Conservation (phyloP, 1,284 basidiomycete species). For the Cystobasidium sp. region DNA sequence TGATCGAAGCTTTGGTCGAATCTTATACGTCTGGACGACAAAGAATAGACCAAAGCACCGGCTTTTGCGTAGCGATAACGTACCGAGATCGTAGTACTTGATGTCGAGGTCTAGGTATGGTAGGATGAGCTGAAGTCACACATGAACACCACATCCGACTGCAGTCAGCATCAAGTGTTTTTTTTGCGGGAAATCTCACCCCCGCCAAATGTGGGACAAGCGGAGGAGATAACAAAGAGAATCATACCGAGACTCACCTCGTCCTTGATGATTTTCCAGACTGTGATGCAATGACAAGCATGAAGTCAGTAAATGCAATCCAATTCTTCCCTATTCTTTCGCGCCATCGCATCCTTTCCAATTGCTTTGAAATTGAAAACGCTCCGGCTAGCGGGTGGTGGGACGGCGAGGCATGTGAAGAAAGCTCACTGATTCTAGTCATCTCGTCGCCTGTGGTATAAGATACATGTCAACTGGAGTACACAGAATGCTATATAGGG, state of each 20-base stretch:
- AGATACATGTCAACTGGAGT: neutral
- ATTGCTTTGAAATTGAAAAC: neutral
- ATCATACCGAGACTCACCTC: constrained; percentile 65
- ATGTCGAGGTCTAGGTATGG: constrained; percentile 94
- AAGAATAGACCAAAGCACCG: too few relatives aligned
- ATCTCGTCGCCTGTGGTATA: constrained; percentile 35
- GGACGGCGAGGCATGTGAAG: neutral
- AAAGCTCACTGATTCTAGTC: constrained; percentile 43
- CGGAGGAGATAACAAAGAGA: neutral
- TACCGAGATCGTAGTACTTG: constrained; percentile 96
- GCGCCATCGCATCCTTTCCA: neutral
- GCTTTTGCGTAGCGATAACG: constrained; percentile 51
- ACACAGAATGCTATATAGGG: neutral
- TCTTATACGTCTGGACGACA: too few relatives aligned
- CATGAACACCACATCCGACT: neutral
- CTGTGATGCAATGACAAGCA: constrained; percentile 9
- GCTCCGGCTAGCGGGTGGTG: constrained; percentile 2
- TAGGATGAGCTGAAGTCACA: constrained; percentile 74
- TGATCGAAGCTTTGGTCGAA: too few relatives aligned
- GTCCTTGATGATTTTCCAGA: constrained; percentile 98
- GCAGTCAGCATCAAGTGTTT: neutral
- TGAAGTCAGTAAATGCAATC: neutral
- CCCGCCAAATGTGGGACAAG: neutral
- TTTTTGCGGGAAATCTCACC: neutral
- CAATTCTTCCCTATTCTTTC: neutral